phyloP scores from a whole-genome alignment of 2,329 filamentous ascomycete genomes.

The Fusarium sp. region DNA sequence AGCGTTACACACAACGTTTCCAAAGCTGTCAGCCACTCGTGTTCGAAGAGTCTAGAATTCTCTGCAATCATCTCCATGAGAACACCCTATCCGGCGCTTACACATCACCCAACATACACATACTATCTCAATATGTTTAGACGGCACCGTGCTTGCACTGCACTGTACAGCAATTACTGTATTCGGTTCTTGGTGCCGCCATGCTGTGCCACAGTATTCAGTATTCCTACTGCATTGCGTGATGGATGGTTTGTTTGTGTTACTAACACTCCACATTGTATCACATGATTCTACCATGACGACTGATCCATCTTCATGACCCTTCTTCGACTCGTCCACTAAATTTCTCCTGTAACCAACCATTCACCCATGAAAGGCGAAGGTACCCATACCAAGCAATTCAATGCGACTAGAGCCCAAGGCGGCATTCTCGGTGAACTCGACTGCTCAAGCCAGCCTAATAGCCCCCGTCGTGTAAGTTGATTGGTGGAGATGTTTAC shows the following conservation, averaged over 20 bases:
- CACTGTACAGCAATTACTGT: constrained; percentile 14
- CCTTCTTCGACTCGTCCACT: not conserved
- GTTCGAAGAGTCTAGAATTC: constrained; percentile 36
- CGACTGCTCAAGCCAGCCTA: constrained; percentile 1
- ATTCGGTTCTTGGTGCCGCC: constrained; percentile 12
- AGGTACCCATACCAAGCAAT: not conserved
- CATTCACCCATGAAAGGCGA: no score
- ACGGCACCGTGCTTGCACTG: not conserved
- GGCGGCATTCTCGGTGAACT: constrained; percentile 13
- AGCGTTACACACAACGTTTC: constrained; percentile 14
- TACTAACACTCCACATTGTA: constrained; percentile 8
- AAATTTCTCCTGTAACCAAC: not conserved
- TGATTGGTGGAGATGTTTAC: constrained; percentile 44
- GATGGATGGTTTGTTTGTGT: constrained; percentile 5
- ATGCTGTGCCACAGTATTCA: constrained; percentile 26
- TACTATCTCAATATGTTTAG: not conserved
- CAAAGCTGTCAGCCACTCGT: constrained; percentile 21
- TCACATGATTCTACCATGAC: constrained; percentile 19
- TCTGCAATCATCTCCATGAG: constrained; percentile 15
- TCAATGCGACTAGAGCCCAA: constrained; percentile 1
- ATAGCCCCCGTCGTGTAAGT: constrained; percentile 45
- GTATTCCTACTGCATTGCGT: constrained; percentile 14
- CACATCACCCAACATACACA: not conserved
- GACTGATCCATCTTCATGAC: constrained; percentile 3
- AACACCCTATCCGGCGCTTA: constrained; percentile 4